Conservation (phyloP, 331 rosid species). For the Arachis monticola region DNA sequence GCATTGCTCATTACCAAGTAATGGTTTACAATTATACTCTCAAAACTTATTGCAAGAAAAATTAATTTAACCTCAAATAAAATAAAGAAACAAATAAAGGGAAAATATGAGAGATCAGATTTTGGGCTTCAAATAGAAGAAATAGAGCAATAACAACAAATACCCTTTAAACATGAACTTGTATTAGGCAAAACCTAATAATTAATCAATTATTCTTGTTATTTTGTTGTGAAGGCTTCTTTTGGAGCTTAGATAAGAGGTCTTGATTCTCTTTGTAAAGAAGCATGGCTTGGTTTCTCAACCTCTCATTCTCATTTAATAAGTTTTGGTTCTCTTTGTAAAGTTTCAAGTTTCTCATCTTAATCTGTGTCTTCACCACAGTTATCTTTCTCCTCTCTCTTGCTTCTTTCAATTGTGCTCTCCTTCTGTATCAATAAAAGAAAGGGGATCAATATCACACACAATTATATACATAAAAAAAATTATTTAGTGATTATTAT, state of each 20-base stretch:
- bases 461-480: too few relatives aligned
- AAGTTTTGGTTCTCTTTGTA: conserved; percentile 68
- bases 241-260: conserved; percentile 64
- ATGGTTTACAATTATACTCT: conserved; percentile 36
- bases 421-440: conserved; percentile 52
- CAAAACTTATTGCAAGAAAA: conserved; percentile 28
- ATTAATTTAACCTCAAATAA: conserved; percentile 26
- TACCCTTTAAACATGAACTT: conserved; percentile 21
- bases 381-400: conserved; percentile 31
- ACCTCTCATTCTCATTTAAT: conserved; percentile 72
- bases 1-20: conserved; percentile 8
- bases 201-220: conserved; percentile 23
- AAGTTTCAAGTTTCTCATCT: conserved; percentile 70
- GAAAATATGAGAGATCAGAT: conserved; percentile 1
- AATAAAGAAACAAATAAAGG: neutral
- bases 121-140: neutral
- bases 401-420: conserved; percentile 40
- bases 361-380: conserved; percentile 52
- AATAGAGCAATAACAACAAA: conserved; percentile 12
- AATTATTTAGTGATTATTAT: too few relatives aligned
- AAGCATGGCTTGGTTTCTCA: conserved; percentile 72
- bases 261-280: conserved; percentile 77
- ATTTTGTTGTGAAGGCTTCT: conserved; percentile 43
- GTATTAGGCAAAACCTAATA: neutral
- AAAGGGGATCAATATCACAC: neutral